These are phyloP conservation scores for Setomelanomma holmii DNA, from an alignment of 2,329 filamentous ascomycete genomes.

Conservation along the genomic window DNA sequence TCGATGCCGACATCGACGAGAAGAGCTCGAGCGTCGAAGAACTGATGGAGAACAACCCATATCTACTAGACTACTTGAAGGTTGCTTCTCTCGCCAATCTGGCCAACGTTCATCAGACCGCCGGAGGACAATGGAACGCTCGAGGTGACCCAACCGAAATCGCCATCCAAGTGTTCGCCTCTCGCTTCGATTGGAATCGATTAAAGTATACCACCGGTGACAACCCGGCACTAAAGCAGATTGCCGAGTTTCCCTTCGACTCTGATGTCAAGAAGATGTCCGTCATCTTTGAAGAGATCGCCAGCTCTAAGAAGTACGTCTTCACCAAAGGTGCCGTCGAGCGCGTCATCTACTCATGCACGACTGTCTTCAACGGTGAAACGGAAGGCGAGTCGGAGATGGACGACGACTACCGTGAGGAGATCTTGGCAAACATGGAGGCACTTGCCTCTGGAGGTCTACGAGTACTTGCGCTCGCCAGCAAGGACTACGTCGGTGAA, in stretches of 20 bases:
- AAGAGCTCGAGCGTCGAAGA: conserved; percentile 30
- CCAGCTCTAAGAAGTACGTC: conserved; percentile 52
- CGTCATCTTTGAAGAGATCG: conserved; percentile 62
- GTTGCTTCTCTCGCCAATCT: conserved; percentile 56
- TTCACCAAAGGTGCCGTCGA: conserved; percentile 74
- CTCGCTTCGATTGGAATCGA: conserved; percentile 66
- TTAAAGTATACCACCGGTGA: conserved; percentile 55
- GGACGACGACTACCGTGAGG: conserved; percentile 59
- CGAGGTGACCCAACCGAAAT: conserved; percentile 65
- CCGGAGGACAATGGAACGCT: conserved; percentile 46
- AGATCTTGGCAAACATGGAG: conserved; percentile 72
- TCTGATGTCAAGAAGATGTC: conserved; percentile 79
- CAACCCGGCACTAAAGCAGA: conserved; percentile 34
- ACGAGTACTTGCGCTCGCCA: conserved; percentile 71
- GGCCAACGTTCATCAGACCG: conserved; percentile 56
- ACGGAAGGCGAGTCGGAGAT: conserved; percentile 49
- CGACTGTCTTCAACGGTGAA: conserved; percentile 65
- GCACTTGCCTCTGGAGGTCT: conserved; percentile 69
- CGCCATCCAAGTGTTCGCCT: conserved; percentile 75
- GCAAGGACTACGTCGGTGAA: conserved; percentile 50
- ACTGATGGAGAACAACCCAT: conserved; percentile 33
- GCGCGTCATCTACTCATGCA: conserved; percentile 56
- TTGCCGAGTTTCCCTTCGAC: conserved; percentile 75
- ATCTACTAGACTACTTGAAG: conserved; percentile 43
- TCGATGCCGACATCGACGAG: conserved; percentile 40